Evolutionary conservation across 179 eudicot species (phyloP), one percentile per base, ranked within the genome.

Genomic region (Camellia oleifera): DNA sequence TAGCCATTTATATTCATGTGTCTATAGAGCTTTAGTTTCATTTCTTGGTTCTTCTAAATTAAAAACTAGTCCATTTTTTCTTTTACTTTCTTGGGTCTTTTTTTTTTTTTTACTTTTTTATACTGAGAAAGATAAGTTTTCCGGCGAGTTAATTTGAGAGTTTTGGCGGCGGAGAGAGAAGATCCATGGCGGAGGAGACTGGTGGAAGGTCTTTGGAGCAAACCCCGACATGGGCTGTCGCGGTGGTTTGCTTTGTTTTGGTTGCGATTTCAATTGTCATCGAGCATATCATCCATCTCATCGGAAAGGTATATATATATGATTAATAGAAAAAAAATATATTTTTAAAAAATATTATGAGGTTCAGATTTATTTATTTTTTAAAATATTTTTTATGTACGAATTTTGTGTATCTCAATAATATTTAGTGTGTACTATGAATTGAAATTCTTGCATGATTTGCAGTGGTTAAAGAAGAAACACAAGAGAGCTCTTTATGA

Each of bases 151-250:
- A 32, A 32, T 20, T 73, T 48, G 0, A 0, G 52, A 48, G 52
- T 54, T 70, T n/a, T 42, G 7, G 58, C 23, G 40, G 58, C 0
- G 4, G 15, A 71, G 32, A 10, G 77, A 50, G 64, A 64, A 32
- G 50, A 17, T 0, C 5, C n/a, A 87, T 87, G 90, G 92, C 88
- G 10, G 88, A 66, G 9, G 87, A 60, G 0, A 18, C 76, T 60
- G 87, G 81, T 26, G 86, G 86, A 74, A 82, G 88, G 77, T 75
- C 86, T 11, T 79, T 90, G 86, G 91, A 90, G 80, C 76, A 86
- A 63, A 90, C 92, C 7, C 87, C 92, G 42, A 88, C 89, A 14
- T 90, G 90, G 89, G 92, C 92, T 0, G 91, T 88, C 42, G 92
- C 91, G 12, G 80, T 69, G 6, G 88, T 90, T 63, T 90, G 91